Evolutionary conservation across 805 yeast species (phyloP), one percentile per base, ranked within the genome.

Genomic region (Candida saitoana): DNA sequence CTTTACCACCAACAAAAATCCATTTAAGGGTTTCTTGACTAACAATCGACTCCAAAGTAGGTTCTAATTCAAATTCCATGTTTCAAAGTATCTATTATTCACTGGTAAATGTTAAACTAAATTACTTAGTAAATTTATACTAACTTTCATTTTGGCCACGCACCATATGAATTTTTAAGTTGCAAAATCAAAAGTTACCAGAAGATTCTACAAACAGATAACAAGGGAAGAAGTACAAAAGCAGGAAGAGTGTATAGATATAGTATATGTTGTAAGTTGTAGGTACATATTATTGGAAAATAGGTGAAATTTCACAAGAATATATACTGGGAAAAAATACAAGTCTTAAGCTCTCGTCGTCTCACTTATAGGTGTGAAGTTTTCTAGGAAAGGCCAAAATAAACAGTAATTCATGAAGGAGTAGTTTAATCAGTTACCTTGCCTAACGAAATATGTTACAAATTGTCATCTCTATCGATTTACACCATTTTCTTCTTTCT

Each of bases 1-100:
- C 99, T 72, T 93, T 93, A 53, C 99, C 99, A 51, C 99, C 99
- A 34, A 91, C 98, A 57, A 93, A 93, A 49, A 93, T 84, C 99
- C 99, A 93, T 59, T 86, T 87, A 58, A 93, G 77, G 32, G 80
- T 66, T 19, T 84, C 87, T 47, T 77, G 81, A 20, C 66, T 50
- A 40, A 85, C 69, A 41, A 86, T 67, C 14, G 86, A 81, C 52
- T 79, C 78, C 49, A 86, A 73, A 33, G 84, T 81, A 48, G 91
- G 88, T 50, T 84, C 91, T 29, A 80, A 76, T 48, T 75, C 77
- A 45, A 80, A 73, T 48, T 82, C 87, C 78, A 68, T 69, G 18
- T 14, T 20, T n/a, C n/a, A n/a, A n/a, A n/a, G n/a, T n/a, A n/a
- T n/a, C n/a, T n/a, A n/a, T n/a, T n/a, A n/a, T n/a, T n/a, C n/a